These are phyloP conservation scores for Lichtheimia hyalospora DNA, from an alignment of 371 early-diverging fungal species.

Conservation along the genomic window DNA sequence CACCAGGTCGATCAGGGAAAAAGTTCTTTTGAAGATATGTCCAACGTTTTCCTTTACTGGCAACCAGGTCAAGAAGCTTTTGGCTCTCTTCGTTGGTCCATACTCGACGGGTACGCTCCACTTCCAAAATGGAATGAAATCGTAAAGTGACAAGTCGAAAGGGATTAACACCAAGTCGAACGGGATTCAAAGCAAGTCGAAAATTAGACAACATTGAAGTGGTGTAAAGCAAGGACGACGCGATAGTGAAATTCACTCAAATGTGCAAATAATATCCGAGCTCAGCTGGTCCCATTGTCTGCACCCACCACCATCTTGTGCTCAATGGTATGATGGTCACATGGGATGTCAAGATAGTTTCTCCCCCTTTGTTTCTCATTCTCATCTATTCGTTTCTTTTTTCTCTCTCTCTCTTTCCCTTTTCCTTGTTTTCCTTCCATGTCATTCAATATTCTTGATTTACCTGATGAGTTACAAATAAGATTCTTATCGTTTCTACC, in stretches of 20 bases:
- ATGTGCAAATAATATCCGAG: no score
- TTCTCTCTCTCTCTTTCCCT: background rate
- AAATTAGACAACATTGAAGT: no score
- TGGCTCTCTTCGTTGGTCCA: conserved; percentile 17
- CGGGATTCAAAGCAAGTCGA: no score
- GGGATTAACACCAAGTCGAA: no score
- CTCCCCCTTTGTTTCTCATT: conserved; percentile 2
- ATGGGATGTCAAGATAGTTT: background rate
- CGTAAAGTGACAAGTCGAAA: no score
- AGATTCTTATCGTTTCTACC: background rate
- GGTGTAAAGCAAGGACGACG: no score
- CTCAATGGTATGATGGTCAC: no score
- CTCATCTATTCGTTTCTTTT: background rate
- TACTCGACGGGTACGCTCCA: conserved; percentile 8
- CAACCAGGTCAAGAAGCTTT: background rate
- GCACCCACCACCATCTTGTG: no score
- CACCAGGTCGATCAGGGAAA: conserved; percentile 22
- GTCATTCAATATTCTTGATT: background rate
- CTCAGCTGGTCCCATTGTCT: no score
- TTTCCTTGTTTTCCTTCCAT: background rate
- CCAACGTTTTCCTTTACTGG: conserved; percentile 5
- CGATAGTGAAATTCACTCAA: no score
- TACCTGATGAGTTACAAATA: background rate
- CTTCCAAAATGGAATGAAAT: background rate
- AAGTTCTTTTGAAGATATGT: conserved; percentile 9